Conservation (phyloP, 129 eudicot genomes). For the Centrapalus pauciflorus region DNA sequence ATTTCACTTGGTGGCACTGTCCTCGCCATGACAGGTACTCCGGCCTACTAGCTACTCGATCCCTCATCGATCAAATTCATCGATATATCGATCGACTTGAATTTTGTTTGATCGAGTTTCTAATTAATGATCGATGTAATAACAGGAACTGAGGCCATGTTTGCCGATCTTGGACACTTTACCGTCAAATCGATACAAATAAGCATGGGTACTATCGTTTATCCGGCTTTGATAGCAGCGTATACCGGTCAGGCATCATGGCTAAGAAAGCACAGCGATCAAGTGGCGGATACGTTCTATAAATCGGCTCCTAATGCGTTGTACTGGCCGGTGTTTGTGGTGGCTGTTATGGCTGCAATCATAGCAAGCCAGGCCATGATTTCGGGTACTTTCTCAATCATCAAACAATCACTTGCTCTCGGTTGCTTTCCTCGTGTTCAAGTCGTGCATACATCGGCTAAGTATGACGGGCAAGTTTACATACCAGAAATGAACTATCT, state of each 20-base stretch:
- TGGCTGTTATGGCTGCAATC: constrained; percentile 71
- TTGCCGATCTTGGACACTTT: constrained; percentile 84
- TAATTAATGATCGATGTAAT: background rate
- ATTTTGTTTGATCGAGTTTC: background rate
- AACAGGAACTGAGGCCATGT: constrained; percentile 79
- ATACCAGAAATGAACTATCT: constrained; percentile 73
- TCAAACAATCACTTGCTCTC: constrained; percentile 68
- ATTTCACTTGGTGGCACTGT: constrained; percentile 78
- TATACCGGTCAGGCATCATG: constrained; percentile 68
- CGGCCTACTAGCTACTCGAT: too few relatives aligned
- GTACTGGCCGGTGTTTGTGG: constrained; percentile 79
- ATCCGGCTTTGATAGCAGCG: constrained; percentile 61
- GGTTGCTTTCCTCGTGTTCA: constrained; percentile 87
- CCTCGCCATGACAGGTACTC: constrained; percentile 68
- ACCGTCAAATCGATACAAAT: constrained; percentile 67
- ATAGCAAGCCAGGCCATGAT: constrained; percentile 90
- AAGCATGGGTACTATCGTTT: constrained; percentile 66
- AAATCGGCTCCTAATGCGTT: constrained; percentile 51
- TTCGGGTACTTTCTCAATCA: constrained; percentile 72
- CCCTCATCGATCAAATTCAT: background rate
- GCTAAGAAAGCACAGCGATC: constrained; percentile 33
- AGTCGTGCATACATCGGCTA: constrained; percentile 67
- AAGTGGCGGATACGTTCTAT: constrained; percentile 47
- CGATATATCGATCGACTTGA: background rate
- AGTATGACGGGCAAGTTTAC: constrained; percentile 75